Evolutionary conservation across 163 green algal species (phyloP).

Genomic region (Scenedesmus sp.): DNA sequence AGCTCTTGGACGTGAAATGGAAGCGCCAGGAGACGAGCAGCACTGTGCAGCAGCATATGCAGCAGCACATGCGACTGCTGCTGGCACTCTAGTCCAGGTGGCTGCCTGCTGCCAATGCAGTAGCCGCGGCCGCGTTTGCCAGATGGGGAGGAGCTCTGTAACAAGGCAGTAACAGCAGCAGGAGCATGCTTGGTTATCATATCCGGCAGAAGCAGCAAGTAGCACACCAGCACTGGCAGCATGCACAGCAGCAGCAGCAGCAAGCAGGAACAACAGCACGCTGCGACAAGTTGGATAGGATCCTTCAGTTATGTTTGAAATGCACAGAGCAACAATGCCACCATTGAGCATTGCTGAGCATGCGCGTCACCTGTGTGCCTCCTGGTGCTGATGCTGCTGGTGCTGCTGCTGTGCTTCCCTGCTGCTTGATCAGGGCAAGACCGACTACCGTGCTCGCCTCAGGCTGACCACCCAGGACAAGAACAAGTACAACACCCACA

Average conservation of each 20-base stretch:
- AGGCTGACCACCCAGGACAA: constrained; percentile 98
- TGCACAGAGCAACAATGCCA: background rate
- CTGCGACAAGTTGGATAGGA: no score
- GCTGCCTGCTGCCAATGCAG: background rate
- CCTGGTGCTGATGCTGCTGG: constrained; percentile 87
- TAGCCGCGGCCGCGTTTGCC: background rate
- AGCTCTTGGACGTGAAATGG: background rate
- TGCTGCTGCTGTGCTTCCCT: constrained; percentile 85
- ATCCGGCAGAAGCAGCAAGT: background rate
- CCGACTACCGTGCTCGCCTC: constrained; percentile 93
- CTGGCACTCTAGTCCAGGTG: background rate
- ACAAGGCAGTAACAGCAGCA: background rate
- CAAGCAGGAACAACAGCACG: no score
- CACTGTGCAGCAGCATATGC: background rate
- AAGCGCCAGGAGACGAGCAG: background rate
- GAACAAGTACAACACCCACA: constrained; percentile 99
- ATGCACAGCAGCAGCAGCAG: background rate
- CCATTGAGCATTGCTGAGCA: background rate
- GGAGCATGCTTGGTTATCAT: background rate
- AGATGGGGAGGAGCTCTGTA: no score
- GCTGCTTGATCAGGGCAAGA: constrained; percentile 66
- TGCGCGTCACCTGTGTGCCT: background rate
- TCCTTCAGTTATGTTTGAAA: no score
- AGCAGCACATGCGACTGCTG: background rate
- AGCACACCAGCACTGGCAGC: no score